A percentile compares a stretch with the other conserved stretches of the same genome.
phyloP scores from a whole-genome alignment of 371 early-diverging fungal species.

The Mortierella sp. region DNA sequence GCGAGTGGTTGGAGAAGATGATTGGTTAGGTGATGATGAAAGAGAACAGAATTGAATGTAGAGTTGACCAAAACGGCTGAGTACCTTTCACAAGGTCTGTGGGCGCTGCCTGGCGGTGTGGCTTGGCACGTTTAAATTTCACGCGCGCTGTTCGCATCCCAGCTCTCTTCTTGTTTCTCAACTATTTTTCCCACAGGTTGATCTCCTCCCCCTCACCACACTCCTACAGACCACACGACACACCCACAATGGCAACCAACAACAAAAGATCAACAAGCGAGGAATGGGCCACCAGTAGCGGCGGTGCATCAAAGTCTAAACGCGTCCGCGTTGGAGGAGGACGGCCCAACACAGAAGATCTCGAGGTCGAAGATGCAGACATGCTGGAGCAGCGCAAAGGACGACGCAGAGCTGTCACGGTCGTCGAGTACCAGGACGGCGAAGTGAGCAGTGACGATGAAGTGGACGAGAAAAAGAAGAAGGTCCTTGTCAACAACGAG shows the following conservation, averaged over 20 bases:
- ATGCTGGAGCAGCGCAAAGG: constrained; percentile 46
- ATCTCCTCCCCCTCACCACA: background rate
- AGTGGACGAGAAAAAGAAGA: constrained; percentile 30
- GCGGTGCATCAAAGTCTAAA: constrained; percentile 28
- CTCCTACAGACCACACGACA: background rate
- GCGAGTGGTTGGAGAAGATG: background rate
- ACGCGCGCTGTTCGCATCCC: background rate
- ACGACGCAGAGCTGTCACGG: constrained; percentile 45
- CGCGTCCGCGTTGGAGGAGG: constrained; percentile 49
- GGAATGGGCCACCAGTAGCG: constrained; percentile 26
- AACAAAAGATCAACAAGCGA: constrained; percentile 42
- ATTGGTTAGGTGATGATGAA: constrained; percentile 1
- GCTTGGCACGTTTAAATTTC: background rate
- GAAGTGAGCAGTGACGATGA: constrained; percentile 57
- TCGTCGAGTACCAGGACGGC: constrained; percentile 45
- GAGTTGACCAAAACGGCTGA: background rate
- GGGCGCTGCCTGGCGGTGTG: background rate
- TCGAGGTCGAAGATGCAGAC: constrained; percentile 51
- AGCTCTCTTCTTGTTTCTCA: background rate
- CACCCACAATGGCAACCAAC: constrained; percentile 22
- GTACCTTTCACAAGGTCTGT: background rate
- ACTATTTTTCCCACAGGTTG: background rate
- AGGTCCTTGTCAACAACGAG: constrained; percentile 44
- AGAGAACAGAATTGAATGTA: background rate
- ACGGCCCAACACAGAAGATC: background rate